These are phyloP conservation scores for Penicillium sp. DNA, from an alignment of 2,329 filamentous ascomycete genomes.

Conservation along the genomic window DNA sequence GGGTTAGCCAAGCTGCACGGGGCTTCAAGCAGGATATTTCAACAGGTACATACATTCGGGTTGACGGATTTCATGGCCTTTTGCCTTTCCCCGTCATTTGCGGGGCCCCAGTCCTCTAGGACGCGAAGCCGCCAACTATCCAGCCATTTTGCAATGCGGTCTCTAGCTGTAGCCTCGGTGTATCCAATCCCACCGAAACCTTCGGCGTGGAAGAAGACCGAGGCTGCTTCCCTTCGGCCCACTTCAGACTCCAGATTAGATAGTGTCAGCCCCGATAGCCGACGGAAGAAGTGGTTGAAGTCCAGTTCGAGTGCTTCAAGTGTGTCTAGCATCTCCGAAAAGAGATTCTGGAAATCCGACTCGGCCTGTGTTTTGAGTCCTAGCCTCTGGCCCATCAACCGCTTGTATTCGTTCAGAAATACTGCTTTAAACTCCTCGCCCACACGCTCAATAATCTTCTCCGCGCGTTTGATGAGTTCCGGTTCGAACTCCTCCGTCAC, in stretches of 20 bases:
- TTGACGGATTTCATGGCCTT: conserved; percentile 80
- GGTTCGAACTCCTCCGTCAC: conserved; percentile 66
- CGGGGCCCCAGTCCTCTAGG: conserved; percentile 70
- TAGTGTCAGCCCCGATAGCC: conserved; percentile 64
- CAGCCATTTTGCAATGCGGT: conserved; percentile 74
- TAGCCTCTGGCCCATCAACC: conserved; percentile 74
- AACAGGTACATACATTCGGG: conserved; percentile 58
- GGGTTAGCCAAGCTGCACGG: background rate
- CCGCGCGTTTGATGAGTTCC: conserved; percentile 72
- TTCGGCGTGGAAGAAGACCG: conserved; percentile 76
- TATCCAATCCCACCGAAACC: conserved; percentile 59
- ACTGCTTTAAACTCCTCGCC: conserved; percentile 86
- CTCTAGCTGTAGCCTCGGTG: conserved; percentile 62
- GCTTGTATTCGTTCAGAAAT: conserved; percentile 86
- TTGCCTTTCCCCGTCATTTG: conserved; percentile 62
- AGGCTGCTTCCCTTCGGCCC: conserved; percentile 61
- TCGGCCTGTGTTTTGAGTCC: conserved; percentile 69
- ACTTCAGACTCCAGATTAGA: conserved; percentile 64
- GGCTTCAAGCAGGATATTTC: background rate
- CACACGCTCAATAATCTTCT: conserved; percentile 73
- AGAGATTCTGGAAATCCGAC: conserved; percentile 74
- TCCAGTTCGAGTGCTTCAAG: conserved; percentile 81
- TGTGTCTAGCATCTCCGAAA: conserved; percentile 76
- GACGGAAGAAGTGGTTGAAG: conserved; percentile 91
- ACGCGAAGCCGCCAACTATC: conserved; percentile 71